These are phyloP conservation scores for Osmanthus fragrans DNA, from an alignment of 257 asterid genomes.

Conservation along the genomic window DNA sequence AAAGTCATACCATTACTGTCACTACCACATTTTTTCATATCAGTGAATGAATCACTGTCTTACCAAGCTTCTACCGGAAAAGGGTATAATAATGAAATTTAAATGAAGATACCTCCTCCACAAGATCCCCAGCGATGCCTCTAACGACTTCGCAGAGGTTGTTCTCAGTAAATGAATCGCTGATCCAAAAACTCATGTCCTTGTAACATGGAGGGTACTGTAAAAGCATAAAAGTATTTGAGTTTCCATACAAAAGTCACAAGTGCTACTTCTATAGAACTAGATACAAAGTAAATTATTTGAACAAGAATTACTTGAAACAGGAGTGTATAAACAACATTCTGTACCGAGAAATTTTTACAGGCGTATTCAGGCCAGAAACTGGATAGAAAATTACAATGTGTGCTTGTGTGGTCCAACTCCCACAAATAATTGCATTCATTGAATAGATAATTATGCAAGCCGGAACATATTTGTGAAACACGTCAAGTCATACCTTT, in stretches of 20 bases:
- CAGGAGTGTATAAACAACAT: not conserved
- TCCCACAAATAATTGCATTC: not conserved
- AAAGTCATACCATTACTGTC: not conserved
- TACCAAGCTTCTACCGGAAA: not conserved
- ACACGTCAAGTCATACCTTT: constrained; percentile 49
- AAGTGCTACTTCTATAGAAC: not conserved
- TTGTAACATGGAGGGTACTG: constrained; percentile 94
- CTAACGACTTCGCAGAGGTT: constrained; percentile 87
- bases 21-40: not conserved
- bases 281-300: not conserved
- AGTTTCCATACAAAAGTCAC: constrained; percentile 7
- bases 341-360: not conserved
- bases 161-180: constrained; percentile 78
- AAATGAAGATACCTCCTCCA: constrained; percentile 66
- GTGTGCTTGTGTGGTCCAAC: not conserved
- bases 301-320: not conserved
- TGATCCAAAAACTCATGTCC: constrained; percentile 95
- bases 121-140: constrained; percentile 91
- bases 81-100: constrained; percentile 5
- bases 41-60: not conserved
- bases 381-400: not conserved
- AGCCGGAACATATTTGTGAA: not conserved
- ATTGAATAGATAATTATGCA: not conserved
- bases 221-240: constrained; percentile 23
- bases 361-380: not conserved